Evolutionary conservation across 1,284 basidiomycete species (phyloP).

Genomic region (Puccinia triticina): DNA sequence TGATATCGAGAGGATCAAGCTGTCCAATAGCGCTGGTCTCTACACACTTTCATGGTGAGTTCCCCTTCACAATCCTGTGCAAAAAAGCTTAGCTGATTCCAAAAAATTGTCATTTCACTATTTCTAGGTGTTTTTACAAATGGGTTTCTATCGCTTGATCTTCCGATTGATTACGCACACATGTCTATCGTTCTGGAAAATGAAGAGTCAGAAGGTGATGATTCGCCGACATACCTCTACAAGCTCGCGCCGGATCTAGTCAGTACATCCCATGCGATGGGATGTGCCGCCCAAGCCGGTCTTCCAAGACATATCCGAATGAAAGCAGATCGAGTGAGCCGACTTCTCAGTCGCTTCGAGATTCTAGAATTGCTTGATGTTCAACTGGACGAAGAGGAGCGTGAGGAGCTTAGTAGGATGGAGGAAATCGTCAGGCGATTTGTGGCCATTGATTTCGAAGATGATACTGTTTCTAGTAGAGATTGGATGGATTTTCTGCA

Average conservation of each 20-base stretch:
- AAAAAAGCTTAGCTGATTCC: not conserved
- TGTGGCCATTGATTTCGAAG: slow-evolving; percentile 33
- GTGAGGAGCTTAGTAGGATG: slow-evolving; percentile 21
- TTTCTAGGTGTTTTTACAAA: slow-evolving; percentile 37
- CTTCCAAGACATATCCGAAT: slow-evolving; percentile 44
- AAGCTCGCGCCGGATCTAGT: slow-evolving; percentile 30
- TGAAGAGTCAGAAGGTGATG: slow-evolving; percentile 11
- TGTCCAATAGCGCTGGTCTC: slow-evolving; percentile 39
- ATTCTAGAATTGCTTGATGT: slow-evolving; percentile 45
- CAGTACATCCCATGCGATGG: slow-evolving; percentile 45
- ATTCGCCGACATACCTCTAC: slow-evolving; percentile 42
- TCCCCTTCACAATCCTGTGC: not conserved
- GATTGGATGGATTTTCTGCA: slow-evolving; percentile 35
- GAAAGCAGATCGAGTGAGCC: slow-evolving; percentile 38
- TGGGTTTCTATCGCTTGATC: slow-evolving; percentile 35
- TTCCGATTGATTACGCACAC: slow-evolving; percentile 43
- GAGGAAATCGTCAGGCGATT: slow-evolving; percentile 41
- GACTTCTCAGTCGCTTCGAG: slow-evolving; percentile 38
- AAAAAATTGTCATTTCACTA: not conserved
- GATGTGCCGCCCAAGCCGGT: slow-evolving; percentile 44
- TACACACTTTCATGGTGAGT: slow-evolving; percentile 48
- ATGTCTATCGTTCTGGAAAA: slow-evolving; percentile 33
- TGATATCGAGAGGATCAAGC: slow-evolving; percentile 27
- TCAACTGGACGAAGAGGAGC: slow-evolving; percentile 40
- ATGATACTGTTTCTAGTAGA: not conserved